Percentiles rank a stretch among this genome's conserved stretches.
Conservation (phyloP, 1,284 basidiomycete genomes). For the Marasmius fiardii region DNA sequence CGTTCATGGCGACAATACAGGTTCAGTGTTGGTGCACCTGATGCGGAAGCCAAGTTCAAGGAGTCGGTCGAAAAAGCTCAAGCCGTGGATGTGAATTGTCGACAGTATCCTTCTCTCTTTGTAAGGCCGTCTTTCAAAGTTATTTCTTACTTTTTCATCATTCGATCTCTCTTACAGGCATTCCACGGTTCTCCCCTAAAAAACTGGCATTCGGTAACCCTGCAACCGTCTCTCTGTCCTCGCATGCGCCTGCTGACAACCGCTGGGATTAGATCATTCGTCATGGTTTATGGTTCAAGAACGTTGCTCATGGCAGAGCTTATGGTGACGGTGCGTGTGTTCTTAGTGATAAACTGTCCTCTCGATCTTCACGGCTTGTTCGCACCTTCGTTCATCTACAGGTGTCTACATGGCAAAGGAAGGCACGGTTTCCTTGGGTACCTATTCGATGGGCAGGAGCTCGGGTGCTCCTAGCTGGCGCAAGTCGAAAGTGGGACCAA, state of each 20-base stretch:
- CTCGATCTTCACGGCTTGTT: background rate
- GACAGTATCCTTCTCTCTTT: slow-evolving; percentile 50
- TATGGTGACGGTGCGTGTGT: slow-evolving; percentile 49
- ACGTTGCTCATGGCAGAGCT: slow-evolving; percentile 46
- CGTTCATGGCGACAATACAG: slow-evolving; percentile 53
- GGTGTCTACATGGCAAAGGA: slow-evolving; percentile 66
- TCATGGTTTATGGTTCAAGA: slow-evolving; percentile 59
- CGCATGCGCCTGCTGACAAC: background rate
- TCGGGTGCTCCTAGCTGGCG: slow-evolving; percentile 33
- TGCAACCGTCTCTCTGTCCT: background rate
- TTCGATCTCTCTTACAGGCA: slow-evolving; percentile 33
- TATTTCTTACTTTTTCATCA: background rate
- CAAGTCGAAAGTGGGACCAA: slow-evolving; percentile 41
- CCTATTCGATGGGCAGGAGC: slow-evolving; percentile 34
- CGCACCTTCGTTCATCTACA: slow-evolving; percentile 18
- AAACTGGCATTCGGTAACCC: slow-evolving; percentile 64
- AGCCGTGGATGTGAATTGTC: slow-evolving; percentile 32
- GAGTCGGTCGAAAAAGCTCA: slow-evolving; percentile 36
- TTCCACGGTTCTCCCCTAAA: slow-evolving; percentile 58
- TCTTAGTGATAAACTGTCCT: too few species aligned
- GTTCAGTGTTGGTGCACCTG: slow-evolving; percentile 62
- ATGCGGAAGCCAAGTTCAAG: slow-evolving; percentile 61
- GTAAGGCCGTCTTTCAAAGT: slow-evolving; percentile 27
- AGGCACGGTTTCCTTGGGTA: slow-evolving; percentile 39
- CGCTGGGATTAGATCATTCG: slow-evolving; percentile 49